Evolutionary conservation across 441 rosid genomes (phyloP), one percentile per base, ranked within the genome.

Genomic region (Populus hybrid): DNA sequence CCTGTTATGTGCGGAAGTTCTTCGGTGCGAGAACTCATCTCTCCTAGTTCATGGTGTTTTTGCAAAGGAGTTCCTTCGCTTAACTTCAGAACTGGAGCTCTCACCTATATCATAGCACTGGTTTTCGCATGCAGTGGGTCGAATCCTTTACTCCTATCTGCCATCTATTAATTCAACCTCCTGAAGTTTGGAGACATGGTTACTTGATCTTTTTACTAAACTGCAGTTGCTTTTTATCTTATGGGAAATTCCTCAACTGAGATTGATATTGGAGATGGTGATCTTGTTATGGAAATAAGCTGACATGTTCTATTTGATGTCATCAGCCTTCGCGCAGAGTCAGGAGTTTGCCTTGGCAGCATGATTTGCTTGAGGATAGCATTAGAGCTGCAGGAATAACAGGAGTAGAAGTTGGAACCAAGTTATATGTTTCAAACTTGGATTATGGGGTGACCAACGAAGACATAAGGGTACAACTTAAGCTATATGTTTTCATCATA

Each of bases 311-410:
- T 85, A 82, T 87, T 85, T 88, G 81, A 83, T 85, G 86, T 87
- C 81, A 79, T 82, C 87, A 96, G 98, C 79, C 91, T 84, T 14
- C 86, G 69, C 92, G 94, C 83, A 89, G 95, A 84, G 81, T 81
- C 76, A 91, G 88, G 92, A 84, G 66, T 79, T 83, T 92, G 81
- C 97, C 97, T 67, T 92, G 97, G 98, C 91, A 89, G 84, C 91
- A 87, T 86, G 94, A 89, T 82, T 83, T 96, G 93, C 83, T 92
- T 86, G 97, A 96, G 84, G 99, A 92, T 76, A 90, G 98, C 85
- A 84, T 96, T 79, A 91, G 94, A 87, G 95, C 99, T 79, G 93
- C 89, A 16, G 98, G 98, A 38, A 90, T 94, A 73, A 83, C 91
- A 28, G 96, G 94, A 85, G 70, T 91, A 67, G 97, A 94, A 82